Conservation (phyloP, 305 asterid genomes). For the Fraxinus albicans region DNA sequence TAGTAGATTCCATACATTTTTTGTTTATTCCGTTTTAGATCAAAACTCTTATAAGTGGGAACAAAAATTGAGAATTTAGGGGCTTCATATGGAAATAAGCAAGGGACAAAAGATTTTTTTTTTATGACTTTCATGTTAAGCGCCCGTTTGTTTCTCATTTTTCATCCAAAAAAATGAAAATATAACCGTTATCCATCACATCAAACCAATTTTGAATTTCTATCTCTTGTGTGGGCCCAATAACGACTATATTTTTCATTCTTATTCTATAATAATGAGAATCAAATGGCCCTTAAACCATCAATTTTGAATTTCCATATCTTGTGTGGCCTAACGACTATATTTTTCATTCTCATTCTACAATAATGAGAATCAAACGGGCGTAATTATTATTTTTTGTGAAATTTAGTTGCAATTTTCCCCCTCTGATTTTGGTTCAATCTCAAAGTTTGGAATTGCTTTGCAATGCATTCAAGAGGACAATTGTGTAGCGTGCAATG, state of each 20-base stretch:
- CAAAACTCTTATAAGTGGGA: neutral
- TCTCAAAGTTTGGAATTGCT: neutral
- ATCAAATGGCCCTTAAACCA: too few relatives aligned
- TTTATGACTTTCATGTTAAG: neutral
- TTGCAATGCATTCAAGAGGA: constrained; percentile 18
- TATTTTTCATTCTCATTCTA: too few relatives aligned
- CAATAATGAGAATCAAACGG: too few relatives aligned
- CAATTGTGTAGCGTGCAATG: constrained; percentile 33
- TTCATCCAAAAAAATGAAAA: too few relatives aligned
- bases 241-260: too few relatives aligned
- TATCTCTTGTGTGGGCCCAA: too few relatives aligned
- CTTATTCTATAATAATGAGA: too few relatives aligned
- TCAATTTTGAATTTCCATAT: too few relatives aligned
- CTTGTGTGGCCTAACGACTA: too few relatives aligned
- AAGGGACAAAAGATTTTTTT: neutral
- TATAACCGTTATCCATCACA: too few relatives aligned
- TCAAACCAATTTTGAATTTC: too few relatives aligned
- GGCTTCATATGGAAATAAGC: neutral
- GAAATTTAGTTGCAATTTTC: constrained; percentile 2
- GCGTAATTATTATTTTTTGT: neutral
- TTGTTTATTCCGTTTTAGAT: neutral
- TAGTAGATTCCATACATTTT: neutral
- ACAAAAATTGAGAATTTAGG: neutral
- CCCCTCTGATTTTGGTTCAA: constrained; percentile 14
- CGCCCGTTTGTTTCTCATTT: too few relatives aligned